Evolutionary conservation across 2,329 filamentous ascomycete genomes (phyloP).

Genomic region (Ceratocystis albifundus): DNA sequence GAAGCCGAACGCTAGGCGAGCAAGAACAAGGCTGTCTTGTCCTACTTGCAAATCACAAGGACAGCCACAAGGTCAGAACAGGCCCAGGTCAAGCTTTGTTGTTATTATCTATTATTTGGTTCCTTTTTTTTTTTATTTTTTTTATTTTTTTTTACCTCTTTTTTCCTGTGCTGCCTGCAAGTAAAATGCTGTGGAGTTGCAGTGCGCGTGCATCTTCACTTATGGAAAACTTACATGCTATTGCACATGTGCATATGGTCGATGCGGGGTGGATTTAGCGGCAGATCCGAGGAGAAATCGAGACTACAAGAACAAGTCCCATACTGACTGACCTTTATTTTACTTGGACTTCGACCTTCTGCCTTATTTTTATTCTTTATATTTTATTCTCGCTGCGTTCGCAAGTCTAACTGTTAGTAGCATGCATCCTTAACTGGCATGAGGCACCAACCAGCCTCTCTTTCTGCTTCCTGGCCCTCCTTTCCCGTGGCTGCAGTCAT

Average conservation of each 20-base stretch:
- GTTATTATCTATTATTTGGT: not conserved
- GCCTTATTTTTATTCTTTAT: not conserved
- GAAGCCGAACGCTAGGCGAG: not conserved
- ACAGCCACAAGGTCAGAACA: not conserved
- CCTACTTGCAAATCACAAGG: conserved; percentile 4
- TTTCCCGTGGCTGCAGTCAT: not conserved
- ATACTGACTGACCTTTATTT: not conserved
- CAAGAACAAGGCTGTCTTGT: conserved; percentile 6
- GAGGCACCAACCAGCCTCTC: not conserved
- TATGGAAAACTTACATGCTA: not conserved
- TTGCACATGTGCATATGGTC: not conserved
- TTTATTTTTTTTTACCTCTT: not conserved
- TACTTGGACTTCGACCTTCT: not conserved
- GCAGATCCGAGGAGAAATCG: conserved; percentile 4
- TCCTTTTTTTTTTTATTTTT: not conserved
- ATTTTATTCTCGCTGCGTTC: not conserved
- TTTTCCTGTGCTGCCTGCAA: not conserved
- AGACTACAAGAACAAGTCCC: not conserved
- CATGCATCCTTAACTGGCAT: not conserved
- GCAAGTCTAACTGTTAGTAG: not conserved
- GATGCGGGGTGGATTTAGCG: conserved; percentile 9
- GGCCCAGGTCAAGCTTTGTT: not conserved
- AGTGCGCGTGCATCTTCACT: not conserved
- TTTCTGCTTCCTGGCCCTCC: not conserved
- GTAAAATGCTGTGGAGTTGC: not conserved